Evolutionary conservation across 1,284 basidiomycete species (phyloP), one percentile per base, ranked within the genome.

Genomic region (Rhodofomes roseus): DNA sequence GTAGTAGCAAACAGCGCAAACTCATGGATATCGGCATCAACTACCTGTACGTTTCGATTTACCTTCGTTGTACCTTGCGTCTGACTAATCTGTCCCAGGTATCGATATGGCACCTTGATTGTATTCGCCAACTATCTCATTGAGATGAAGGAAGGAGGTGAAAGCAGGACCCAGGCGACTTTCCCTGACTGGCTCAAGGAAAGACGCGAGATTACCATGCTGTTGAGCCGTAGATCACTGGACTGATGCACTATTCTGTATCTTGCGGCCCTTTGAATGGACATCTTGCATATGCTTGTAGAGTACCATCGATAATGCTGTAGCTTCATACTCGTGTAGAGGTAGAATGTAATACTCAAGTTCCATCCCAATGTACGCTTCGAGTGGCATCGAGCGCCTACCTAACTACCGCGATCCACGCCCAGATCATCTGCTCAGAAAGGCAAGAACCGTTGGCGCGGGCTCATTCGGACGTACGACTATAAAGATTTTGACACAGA

Each of bases 81-180:
- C 34, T 20, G 48, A 60, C 57, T 69, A 64, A 44, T 7, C 57
- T 66, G 11, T 40, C 22, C 20, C 61, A 90, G 87, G 63, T 86
- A 85, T 74, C 93, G 90, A 61, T 97, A 98, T 70, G 95, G 93
- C 1, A 90, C 93, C 7, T 78, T 98, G 51, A 97, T 99, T 66
- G 94, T 95, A 7, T 94, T 99, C 63, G 92, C 97, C 29, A 96
- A 97, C 73, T 99, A 97, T 74, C 79, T 99, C 65, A 86, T 99
- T 57, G 96, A 98, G 75, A 83, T 81, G 70, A 78, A 78, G 60
- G 81, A 84, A 63, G 75, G 76, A 34, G 81, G 84, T 62, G 75
- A 76, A 31, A 71, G 73, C 50, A 77, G 71, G 5, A 70, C 71
- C 52, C 74, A 82, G 56, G 71, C 78, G 16, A 82, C 84, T 0